These are phyloP conservation scores for Nematocida ironsii DNA, from an alignment of 371 early-diverging fungal genomes.

Conservation along the genomic window DNA sequence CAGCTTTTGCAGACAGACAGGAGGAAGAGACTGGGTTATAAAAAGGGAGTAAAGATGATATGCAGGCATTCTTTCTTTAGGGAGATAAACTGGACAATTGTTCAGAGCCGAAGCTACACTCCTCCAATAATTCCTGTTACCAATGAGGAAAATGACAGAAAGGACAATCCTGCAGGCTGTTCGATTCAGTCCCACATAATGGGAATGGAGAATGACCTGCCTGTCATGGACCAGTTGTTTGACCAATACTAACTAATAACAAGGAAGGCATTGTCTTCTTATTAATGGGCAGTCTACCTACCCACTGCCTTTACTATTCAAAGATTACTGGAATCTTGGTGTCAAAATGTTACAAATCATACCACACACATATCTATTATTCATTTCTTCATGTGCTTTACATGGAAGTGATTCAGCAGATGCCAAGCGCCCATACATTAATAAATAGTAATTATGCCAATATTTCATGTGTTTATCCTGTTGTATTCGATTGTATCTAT, in stretches of 20 bases:
- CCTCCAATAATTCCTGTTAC: conserved; percentile 81
- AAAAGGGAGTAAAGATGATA: conserved; percentile 74
- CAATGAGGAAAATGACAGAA: conserved; percentile 11
- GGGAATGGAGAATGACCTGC: conserved; percentile 24
- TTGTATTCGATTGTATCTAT: too few relatives aligned
- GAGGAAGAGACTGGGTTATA: conserved; percentile 77
- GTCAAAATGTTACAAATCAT: conserved; percentile 8
- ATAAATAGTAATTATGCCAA: conserved; percentile 4
- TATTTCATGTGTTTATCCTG: neutral
- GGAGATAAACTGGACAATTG: conserved; percentile 80
- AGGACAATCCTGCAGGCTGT: neutral
- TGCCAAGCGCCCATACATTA: neutral
- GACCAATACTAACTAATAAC: conserved; percentile 28
- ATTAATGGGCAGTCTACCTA: too few relatives aligned
- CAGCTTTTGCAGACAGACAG: conserved; percentile 75
- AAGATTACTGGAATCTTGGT: neutral
- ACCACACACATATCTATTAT: conserved; percentile 9
- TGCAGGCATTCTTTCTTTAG: conserved; percentile 80
- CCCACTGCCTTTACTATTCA: too few relatives aligned
- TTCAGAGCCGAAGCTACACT: conserved; percentile 72
- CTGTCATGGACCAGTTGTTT: conserved; percentile 25
- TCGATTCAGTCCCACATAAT: conserved; percentile 45
- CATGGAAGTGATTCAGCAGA: neutral
- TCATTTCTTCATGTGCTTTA: neutral
- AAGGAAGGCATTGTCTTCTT: neutral